Evolutionary conservation across 2,329 filamentous ascomycete species (phyloP).

Genomic region (Ophiostoma sp.): DNA sequence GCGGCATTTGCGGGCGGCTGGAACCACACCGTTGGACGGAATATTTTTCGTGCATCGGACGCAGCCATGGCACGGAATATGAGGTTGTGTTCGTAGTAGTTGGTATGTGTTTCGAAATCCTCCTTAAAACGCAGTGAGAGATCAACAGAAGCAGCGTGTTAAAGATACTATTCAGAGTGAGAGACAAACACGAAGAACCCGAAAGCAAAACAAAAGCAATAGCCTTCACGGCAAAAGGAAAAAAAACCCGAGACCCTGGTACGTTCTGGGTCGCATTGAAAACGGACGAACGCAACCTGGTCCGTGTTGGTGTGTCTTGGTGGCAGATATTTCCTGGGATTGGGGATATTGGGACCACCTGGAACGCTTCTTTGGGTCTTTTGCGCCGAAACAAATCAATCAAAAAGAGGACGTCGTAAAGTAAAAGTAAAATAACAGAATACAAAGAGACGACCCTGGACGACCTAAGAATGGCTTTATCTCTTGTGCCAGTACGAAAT

Average conservation of each 20-base stretch:
- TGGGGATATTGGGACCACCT: not conserved
- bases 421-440: not conserved
- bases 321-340: not conserved
- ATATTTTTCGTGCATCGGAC: not conserved
- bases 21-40: not conserved
- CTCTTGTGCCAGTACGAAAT: not conserved
- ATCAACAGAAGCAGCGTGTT: too few species aligned
- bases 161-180: too few species aligned
- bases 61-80: not conserved
- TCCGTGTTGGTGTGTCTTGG: conserved; percentile 1
- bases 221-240: not conserved
- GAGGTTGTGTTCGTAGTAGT: not conserved
- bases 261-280: not conserved
- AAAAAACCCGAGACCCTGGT: not conserved
- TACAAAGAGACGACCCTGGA: not conserved
- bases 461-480: not conserved
- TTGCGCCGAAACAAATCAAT: not conserved
- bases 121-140: too few species aligned
- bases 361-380: not conserved
- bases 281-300: conserved; percentile 10
- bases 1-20: not conserved
- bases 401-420: not conserved
- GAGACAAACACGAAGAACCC: not conserved
- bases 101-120: too few species aligned
- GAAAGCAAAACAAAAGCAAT: not conserved